Evolutionary conservation across 192 early-diverging fungal genomes (phyloP).

Genomic region (Coemansia biformis): DNA sequence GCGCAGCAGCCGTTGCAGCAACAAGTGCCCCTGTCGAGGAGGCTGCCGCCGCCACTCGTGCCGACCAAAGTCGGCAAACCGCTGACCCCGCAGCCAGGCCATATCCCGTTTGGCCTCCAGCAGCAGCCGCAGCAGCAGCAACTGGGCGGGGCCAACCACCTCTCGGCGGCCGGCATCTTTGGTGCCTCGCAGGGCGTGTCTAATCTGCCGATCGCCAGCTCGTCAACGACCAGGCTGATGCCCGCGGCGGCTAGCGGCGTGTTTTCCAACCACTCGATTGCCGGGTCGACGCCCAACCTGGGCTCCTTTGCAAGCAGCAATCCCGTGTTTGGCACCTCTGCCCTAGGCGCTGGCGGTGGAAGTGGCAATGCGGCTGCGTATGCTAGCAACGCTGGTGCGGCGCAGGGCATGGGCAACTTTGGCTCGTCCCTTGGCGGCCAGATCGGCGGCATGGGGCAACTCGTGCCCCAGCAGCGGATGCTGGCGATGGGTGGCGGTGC

Average conservation of each 20-base stretch:
- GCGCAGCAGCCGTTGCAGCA: constrained; percentile 17
- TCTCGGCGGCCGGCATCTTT: constrained; percentile 14
- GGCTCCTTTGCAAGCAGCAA: constrained; percentile 24
- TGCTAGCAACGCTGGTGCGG: too few relatives aligned
- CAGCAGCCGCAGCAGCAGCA: constrained; percentile 23
- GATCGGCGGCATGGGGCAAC: not conserved
- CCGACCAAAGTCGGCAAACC: constrained; percentile 26
- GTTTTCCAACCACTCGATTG: constrained; percentile 25
- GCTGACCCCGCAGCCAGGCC: constrained; percentile 6
- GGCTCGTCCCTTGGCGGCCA: not conserved
- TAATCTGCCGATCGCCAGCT: constrained; percentile 29
- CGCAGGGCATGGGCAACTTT: constrained; percentile 35
- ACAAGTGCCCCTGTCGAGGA: constrained; percentile 27
- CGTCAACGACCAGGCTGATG: constrained; percentile 18
- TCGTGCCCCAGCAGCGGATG: constrained; percentile 10
- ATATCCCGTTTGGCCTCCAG: not conserved
- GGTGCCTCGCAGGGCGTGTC: constrained; percentile 15
- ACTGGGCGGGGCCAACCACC: constrained; percentile 1
- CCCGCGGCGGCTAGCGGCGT: constrained; percentile 7
- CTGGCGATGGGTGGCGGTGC: constrained; percentile 15
- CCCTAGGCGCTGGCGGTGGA: constrained; percentile 10
- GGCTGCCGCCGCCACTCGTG: constrained; percentile 41
- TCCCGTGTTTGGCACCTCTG: not conserved
- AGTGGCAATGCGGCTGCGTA: too few relatives aligned
- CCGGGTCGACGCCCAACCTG: constrained; percentile 44